Percentiles rank a stretch among this genome's conserved stretches.
These are phyloP conservation scores for Teunomyces tritomae DNA, from an alignment of 805 yeast species.

Conservation along the genomic window DNA sequence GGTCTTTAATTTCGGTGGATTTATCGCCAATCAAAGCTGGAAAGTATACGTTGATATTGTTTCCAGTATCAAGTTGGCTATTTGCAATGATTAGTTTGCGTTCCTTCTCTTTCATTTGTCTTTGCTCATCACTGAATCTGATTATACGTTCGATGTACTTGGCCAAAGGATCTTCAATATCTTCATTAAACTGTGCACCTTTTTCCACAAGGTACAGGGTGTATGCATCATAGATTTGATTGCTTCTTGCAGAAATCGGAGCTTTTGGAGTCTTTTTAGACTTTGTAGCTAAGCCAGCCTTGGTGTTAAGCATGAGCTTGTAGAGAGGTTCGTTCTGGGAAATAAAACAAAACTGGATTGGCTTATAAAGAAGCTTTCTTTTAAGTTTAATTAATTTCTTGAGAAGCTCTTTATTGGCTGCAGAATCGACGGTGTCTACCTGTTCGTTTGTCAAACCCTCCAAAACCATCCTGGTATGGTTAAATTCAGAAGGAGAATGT, in stretches of 20 bases:
- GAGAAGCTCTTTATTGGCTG: slow-evolving; percentile 5
- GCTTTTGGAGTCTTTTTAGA: not conserved
- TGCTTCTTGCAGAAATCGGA: not conserved
- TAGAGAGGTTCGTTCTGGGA: slow-evolving; percentile 15
- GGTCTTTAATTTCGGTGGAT: slow-evolving; percentile 3
- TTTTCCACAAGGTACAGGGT: slow-evolving; percentile 10
- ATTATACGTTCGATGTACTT: slow-evolving; percentile 15
- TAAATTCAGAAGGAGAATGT: not conserved
- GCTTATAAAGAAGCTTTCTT: slow-evolving; percentile 19
- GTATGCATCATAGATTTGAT: slow-evolving; percentile 9
- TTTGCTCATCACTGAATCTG: slow-evolving; percentile 16
- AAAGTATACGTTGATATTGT: not conserved
- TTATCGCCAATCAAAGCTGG: not conserved
- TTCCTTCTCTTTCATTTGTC: slow-evolving; percentile 14
- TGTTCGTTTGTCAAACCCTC: not conserved
- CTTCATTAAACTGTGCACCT: slow-evolving; percentile 1
- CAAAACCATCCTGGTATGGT: not conserved
- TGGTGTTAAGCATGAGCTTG: slow-evolving; percentile 10
- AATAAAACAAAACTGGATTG: slow-evolving; percentile 24
- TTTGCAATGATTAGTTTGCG: slow-evolving; percentile 8
- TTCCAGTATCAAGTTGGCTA: not conserved
- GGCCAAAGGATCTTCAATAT: slow-evolving; percentile 12
- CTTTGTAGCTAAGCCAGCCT: slow-evolving; percentile 2
- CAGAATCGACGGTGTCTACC: not conserved
- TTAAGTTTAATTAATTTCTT: slow-evolving; percentile 12